Evolutionary conservation across 345 rosid genomes (phyloP).

Genomic region (Pistacia vera): DNA sequence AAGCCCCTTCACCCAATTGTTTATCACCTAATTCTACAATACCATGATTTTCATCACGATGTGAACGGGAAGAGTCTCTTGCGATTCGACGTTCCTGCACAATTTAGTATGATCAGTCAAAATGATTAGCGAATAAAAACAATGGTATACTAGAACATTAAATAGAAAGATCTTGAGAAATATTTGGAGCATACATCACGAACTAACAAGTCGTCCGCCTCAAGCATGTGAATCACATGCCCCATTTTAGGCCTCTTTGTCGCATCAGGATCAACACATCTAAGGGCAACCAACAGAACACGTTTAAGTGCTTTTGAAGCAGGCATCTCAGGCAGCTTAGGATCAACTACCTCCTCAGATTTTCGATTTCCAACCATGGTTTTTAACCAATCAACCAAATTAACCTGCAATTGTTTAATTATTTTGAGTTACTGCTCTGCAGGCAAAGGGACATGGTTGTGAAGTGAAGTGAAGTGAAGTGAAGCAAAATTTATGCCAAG

Average conservation of each 20-base stretch:
- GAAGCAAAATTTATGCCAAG: background rate
- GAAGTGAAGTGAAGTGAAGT: background rate
- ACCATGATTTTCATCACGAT: constrained; percentile 26
- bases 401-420: constrained; percentile 54
- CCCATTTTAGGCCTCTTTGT: constrained; percentile 98
- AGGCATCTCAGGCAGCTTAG: constrained; percentile 81
- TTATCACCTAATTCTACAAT: constrained; percentile 32
- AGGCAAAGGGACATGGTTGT: background rate
- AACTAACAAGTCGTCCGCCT: constrained; percentile 84
- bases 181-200: constrained; percentile 57
- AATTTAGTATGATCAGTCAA: constrained; percentile 2
- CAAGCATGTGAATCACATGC: constrained; percentile 97
- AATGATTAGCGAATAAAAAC: background rate
- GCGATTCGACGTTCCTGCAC: constrained; percentile 48
- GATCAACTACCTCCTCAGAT: constrained; percentile 89
- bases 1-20: constrained; percentile 36
- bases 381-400: constrained; percentile 95
- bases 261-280: constrained; percentile 96
- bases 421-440: constrained; percentile 17
- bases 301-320: constrained; percentile 92
- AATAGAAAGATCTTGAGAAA: background rate
- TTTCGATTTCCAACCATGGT: constrained; percentile 82
- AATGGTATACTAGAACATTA: background rate
- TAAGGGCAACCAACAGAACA: constrained; percentile 73
- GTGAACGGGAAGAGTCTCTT: constrained; percentile 41